phyloP scores from a whole-genome alignment of 2,329 filamentous ascomycete genomes.

The Aspergillus fumigatus region DNA sequence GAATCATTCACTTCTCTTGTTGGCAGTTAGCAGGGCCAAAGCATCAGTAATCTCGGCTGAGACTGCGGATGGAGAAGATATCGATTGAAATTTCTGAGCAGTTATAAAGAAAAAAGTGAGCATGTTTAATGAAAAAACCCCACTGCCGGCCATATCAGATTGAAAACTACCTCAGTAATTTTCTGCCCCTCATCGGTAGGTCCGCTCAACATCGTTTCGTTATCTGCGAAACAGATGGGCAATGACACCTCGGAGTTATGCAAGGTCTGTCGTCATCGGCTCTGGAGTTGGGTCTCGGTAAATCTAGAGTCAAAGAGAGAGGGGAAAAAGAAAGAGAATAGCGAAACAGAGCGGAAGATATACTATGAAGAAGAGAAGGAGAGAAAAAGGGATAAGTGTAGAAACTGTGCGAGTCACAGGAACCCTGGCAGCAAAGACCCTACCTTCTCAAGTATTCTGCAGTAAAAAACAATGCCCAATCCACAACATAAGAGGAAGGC shows the following conservation, averaged over 20 bases:
- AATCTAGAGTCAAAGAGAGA: background rate
- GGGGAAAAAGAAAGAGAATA: background rate
- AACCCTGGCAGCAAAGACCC: background rate
- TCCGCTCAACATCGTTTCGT: conserved; percentile 33
- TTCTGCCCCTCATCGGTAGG: conserved; percentile 36
- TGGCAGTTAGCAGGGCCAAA: background rate
- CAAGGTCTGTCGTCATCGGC: conserved; percentile 27
- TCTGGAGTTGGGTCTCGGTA: conserved; percentile 1
- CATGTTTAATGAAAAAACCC: background rate
- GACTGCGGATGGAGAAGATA: background rate
- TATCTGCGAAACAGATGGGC: conserved; percentile 27
- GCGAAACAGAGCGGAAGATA: background rate
- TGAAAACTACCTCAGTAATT: conserved; percentile 40
- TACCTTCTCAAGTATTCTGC: background rate
- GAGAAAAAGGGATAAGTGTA: background rate
- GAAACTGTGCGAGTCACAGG: background rate
- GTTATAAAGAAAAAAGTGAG: background rate
- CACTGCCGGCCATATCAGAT: conserved; percentile 28
- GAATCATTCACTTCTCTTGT: background rate
- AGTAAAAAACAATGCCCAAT: background rate
- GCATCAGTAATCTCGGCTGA: background rate
- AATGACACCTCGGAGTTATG: conserved; percentile 26
- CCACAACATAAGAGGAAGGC: background rate
- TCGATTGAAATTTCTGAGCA: background rate
- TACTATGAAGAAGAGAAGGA: background rate